Evolutionary conservation across 2,329 filamentous ascomycete species (phyloP).

Genomic region (Didymella pomorum): DNA sequence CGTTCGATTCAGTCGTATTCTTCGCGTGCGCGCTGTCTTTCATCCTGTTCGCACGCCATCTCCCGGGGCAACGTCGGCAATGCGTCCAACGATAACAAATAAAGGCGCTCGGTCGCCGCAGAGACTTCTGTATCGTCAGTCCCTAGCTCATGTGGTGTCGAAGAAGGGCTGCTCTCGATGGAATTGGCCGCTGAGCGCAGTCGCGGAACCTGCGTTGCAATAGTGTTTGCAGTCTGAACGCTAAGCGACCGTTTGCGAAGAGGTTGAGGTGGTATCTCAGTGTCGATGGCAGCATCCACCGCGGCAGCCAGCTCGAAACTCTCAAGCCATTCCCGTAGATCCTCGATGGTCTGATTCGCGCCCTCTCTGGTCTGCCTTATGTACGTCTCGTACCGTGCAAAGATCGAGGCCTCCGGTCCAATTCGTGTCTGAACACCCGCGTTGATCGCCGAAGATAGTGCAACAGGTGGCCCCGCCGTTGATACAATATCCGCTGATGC

Average conservation of each 20-base stretch:
- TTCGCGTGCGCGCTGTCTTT: conserved; percentile 1
- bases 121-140: neutral
- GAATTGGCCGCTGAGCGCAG: neutral
- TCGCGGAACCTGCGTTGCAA: neutral
- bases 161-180: neutral
- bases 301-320: neutral
- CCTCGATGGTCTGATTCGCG: neutral
- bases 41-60: neutral
- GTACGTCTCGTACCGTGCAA: neutral
- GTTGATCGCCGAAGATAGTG: neutral
- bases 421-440: neutral
- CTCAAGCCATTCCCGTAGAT: conserved; percentile 1
- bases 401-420: neutral
- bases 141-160: neutral
- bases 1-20: conserved; percentile 1
- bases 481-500: neutral
- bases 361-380: neutral
- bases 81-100: neutral
- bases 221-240: neutral
- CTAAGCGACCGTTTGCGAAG: conserved; percentile 4
- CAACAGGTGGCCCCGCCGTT: neutral
- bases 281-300: neutral
- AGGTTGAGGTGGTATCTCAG: neutral
- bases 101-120: neutral
- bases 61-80: neutral